These are phyloP conservation scores for Phytophthora idaei DNA, from an alignment of 352 stramenopile genomes.

Conservation along the genomic window DNA sequence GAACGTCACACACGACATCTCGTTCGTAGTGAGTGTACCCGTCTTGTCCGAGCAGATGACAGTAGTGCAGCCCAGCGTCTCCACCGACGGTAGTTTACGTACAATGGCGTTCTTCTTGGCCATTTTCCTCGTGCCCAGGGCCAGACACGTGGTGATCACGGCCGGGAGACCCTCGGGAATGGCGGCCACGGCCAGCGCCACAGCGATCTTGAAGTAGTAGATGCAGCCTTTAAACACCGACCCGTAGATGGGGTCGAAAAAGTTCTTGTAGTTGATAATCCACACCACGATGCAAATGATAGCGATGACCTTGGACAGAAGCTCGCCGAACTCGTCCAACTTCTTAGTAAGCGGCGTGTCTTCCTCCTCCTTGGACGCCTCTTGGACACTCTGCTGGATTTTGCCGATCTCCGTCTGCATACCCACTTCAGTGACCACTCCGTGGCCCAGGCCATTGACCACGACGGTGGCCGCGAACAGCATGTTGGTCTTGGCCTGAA, in stretches of 20 bases:
- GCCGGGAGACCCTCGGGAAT: slow-evolving; percentile 99
- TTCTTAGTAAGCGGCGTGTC: slow-evolving; percentile 98
- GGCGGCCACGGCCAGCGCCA: slow-evolving; percentile 97
- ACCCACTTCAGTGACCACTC: slow-evolving; percentile 95
- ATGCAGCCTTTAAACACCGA: slow-evolving; percentile 95
- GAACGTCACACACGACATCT: slow-evolving; percentile 95
- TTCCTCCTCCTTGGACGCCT: slow-evolving; percentile 93
- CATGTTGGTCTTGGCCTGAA: slow-evolving; percentile 96
- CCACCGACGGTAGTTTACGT: slow-evolving; percentile 97
- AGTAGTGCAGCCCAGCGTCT: slow-evolving; percentile 97
- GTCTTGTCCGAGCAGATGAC: slow-evolving; percentile 95
- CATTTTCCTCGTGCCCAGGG: slow-evolving; percentile 96
- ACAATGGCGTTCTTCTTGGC: slow-evolving; percentile 98
- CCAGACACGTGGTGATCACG: slow-evolving; percentile 98
- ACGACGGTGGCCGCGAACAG: slow-evolving; percentile 98
- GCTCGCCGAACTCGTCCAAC: slow-evolving; percentile 98
- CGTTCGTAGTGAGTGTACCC: slow-evolving; percentile 98
- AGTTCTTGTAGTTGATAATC: slow-evolving; percentile 98
- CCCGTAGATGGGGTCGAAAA: slow-evolving; percentile 90
- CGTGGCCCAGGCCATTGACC: slow-evolving; percentile 93
- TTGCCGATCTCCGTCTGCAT: slow-evolving; percentile 99
- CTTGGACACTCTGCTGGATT: slow-evolving; percentile 93
- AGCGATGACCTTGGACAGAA: slow-evolving; percentile 97
- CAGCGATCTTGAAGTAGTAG: slow-evolving; percentile 99
- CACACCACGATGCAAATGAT: slow-evolving; percentile 97